A percentile compares a stretch with the other conserved stretches of the same genome.
phyloP scores from a whole-genome alignment of 2,329 filamentous ascomycete species.

The Alternaria gaisen region DNA sequence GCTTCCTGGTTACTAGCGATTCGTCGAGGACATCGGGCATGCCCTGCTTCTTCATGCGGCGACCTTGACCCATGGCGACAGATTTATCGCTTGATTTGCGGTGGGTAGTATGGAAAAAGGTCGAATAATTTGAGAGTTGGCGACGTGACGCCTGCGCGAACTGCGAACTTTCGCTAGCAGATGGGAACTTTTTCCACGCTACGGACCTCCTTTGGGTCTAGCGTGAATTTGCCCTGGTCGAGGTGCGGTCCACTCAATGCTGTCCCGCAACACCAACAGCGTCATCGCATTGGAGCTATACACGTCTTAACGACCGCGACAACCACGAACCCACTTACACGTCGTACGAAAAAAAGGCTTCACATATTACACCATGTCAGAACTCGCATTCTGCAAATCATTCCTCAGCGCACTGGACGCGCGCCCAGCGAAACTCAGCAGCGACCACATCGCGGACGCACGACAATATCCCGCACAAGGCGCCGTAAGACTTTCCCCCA shows the following conservation, averaged over 20 bases:
- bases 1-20: conserved; percentile 77
- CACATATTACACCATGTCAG: conserved; percentile 53
- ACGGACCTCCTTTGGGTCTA: conserved; percentile 21
- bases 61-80: conserved; percentile 78
- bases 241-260: conserved; percentile 1
- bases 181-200: conserved; percentile 26
- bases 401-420: conserved; percentile 84
- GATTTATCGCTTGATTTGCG: not conserved
- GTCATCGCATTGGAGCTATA: conserved; percentile 39
- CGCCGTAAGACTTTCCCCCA: conserved; percentile 67
- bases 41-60: conserved; percentile 96
- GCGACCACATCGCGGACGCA: conserved; percentile 90
- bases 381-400: conserved; percentile 82
- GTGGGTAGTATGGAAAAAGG: not conserved
- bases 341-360: not conserved
- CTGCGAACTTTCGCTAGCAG: conserved; percentile 31
- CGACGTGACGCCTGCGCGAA: conserved; percentile 20
- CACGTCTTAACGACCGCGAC: conserved; percentile 2
- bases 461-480: conserved; percentile 77
- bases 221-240: conserved; percentile 5
- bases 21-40: conserved; percentile 84
- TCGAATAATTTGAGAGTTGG: conserved; percentile 8
- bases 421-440: conserved; percentile 80
- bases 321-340: not conserved
- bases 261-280: conserved; percentile 37